These are phyloP conservation scores for Backusella morwellensis DNA, from an alignment of 192 early-diverging fungal genomes.

Conservation along the genomic window DNA sequence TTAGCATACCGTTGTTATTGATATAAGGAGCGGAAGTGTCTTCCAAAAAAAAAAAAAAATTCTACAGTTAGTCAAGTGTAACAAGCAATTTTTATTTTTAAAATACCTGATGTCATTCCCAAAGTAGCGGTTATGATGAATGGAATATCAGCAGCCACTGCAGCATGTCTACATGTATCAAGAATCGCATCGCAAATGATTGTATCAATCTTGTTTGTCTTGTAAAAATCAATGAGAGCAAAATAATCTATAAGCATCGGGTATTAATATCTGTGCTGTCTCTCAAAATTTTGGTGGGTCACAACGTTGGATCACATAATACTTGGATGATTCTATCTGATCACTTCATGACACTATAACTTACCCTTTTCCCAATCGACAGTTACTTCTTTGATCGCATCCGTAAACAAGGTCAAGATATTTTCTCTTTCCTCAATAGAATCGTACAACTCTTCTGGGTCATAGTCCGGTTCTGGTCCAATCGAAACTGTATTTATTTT, in stretches of 20 bases:
- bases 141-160: conserved; percentile 6
- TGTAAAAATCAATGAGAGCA: not conserved
- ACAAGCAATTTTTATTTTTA: not conserved
- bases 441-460: not conserved
- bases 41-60: not conserved
- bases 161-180: conserved; percentile 13
- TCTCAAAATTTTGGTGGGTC: no score
- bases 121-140: conserved; percentile 22
- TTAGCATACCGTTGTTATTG: not conserved
- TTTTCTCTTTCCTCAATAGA: not conserved
- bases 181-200: conserved; percentile 23
- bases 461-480: not conserved
- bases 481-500: not conserved
- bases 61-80: not conserved
- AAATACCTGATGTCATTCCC: not conserved
- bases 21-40: not conserved
- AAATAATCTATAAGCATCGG: not conserved
- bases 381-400: not conserved
- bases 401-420: not conserved
- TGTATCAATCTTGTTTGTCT: not conserved
- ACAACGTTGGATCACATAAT: no score
- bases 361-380: not conserved
- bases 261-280: not conserved
- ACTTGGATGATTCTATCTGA: no score
- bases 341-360: no score